phyloP scores from a whole-genome alignment of 805 yeast species.

The Pichia heedii region DNA sequence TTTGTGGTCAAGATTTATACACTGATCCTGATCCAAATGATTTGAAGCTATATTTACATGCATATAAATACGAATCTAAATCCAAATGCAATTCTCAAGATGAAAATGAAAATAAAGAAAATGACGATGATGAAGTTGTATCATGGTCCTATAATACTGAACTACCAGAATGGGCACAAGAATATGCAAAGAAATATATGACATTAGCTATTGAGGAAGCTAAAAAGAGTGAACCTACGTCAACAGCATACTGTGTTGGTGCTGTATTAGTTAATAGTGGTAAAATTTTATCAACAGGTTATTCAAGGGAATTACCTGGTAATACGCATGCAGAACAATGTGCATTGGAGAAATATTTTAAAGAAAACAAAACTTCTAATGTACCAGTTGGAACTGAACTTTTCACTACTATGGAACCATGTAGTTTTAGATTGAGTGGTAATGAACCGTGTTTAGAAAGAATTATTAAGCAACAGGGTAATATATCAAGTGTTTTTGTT shows the following conservation, averaged over 20 bases:
- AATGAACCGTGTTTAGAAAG: slow-evolving; percentile 83
- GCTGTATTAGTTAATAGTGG: slow-evolving; percentile 69
- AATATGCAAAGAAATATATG: slow-evolving; percentile 55
- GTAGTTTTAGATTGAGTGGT: slow-evolving; percentile 82
- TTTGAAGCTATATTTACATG: slow-evolving; percentile 84
- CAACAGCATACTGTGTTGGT: slow-evolving; percentile 91
- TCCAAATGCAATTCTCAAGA: slow-evolving; percentile 19
- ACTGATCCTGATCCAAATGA: slow-evolving; percentile 88
- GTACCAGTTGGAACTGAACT: slow-evolving; percentile 73
- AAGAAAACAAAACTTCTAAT: slow-evolving; percentile 25
- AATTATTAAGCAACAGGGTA: slow-evolving; percentile 32
- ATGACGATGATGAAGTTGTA: slow-evolving; percentile 14
- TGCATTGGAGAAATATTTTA: slow-evolving; percentile 69
- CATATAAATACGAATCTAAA: slow-evolving; percentile 61
- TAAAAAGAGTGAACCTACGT: slow-evolving; percentile 66
- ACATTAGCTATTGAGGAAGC: slow-evolving; percentile 71
- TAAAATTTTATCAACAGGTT: slow-evolving; percentile 67
- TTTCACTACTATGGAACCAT: slow-evolving; percentile 97
- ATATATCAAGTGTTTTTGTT: slow-evolving; percentile 60
- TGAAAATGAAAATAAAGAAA: slow-evolving; percentile 18
- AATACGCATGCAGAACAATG: slow-evolving; percentile 98
- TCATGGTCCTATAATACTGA: slow-evolving; percentile 70
- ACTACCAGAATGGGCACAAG: slow-evolving; percentile 76
- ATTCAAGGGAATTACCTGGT: slow-evolving; percentile 84
- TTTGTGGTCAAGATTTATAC: slow-evolving; percentile 63